Conservation (phyloP, 495 filamentous ascomycete genomes). For the Podospora conica region DNA sequence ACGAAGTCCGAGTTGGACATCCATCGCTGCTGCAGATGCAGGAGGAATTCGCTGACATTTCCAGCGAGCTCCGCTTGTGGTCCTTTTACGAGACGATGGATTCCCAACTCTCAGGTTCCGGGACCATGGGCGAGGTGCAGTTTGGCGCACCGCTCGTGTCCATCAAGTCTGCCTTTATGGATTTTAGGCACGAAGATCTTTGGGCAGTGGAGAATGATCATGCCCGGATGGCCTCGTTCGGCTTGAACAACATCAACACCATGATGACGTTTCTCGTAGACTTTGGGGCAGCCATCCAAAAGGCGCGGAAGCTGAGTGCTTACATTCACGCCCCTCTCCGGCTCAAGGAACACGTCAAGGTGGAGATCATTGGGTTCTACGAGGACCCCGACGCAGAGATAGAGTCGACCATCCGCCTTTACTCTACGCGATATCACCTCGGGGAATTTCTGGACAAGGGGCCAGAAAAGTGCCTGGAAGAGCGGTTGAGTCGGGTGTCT, state of each 20-base stretch:
- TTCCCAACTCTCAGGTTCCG: constrained; percentile 46
- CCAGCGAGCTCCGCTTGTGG: constrained; percentile 60
- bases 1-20: constrained; percentile 47
- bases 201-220: constrained; percentile 53
- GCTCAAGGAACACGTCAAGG: constrained; percentile 47
- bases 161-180: constrained; percentile 53
- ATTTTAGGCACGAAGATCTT: constrained; percentile 51
- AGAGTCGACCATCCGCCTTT: constrained; percentile 42
- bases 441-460: constrained; percentile 45
- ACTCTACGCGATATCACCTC: constrained; percentile 46
- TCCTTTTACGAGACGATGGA: constrained; percentile 61
- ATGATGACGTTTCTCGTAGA: constrained; percentile 46
- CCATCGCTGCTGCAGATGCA: constrained; percentile 43
- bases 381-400: constrained; percentile 44
- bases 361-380: constrained; percentile 59
- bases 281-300: constrained; percentile 38
- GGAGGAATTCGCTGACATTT: constrained; percentile 52
- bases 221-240: constrained; percentile 51
- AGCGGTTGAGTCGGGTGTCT: constrained; percentile 33
- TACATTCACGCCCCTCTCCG: constrained; percentile 39
- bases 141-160: constrained; percentile 56
- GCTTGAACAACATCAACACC: constrained; percentile 43
- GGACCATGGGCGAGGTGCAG: constrained; percentile 30
- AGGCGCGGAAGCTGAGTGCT: constrained; percentile 36
- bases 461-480: constrained; percentile 36